phyloP scores from a whole-genome alignment of 2,329 filamentous ascomycete species.

The Aspergillus sp. region DNA sequence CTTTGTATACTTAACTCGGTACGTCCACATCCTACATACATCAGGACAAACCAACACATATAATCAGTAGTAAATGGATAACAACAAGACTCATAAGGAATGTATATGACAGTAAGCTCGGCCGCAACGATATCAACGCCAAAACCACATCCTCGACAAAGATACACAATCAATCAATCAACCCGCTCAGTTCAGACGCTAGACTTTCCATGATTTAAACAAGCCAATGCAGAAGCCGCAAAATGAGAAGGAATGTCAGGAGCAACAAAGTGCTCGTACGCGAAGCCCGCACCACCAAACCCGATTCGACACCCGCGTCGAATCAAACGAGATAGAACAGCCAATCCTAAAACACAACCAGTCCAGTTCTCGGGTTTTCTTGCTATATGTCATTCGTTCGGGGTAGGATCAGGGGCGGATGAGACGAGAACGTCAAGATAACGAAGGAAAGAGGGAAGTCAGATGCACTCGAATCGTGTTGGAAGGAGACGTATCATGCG shows the following conservation, averaged over 20 bases:
- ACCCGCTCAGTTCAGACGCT: constrained; percentile 32
- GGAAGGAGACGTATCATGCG: neutral
- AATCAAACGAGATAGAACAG: neutral
- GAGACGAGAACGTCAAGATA: neutral
- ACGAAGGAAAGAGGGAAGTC: neutral
- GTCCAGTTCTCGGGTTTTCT: too few species aligned
- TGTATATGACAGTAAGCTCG: constrained; percentile 18
- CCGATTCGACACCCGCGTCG: neutral
- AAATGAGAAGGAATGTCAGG: constrained; percentile 15
- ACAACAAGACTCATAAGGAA: constrained; percentile 12
- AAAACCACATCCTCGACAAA: constrained; percentile 16
- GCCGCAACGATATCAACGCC: constrained; percentile 18
- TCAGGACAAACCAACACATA: neutral
- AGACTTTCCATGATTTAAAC: constrained; percentile 27
- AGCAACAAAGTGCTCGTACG: constrained; percentile 9
- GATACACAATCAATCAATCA: constrained; percentile 15
- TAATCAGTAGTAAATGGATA: constrained; percentile 7
- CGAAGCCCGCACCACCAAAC: neutral
- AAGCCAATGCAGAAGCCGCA: constrained; percentile 16
- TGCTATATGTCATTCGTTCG: too few species aligned
- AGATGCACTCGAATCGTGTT: neutral
- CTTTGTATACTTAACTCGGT: too few species aligned
- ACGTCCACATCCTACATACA: too few species aligned
- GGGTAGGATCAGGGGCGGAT: neutral
- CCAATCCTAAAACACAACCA: too few species aligned